Evolutionary conservation across 2,329 filamentous ascomycete species (phyloP), one percentile per base, ranked within the genome.

Genomic region (Colletotrichum endophyticum): DNA sequence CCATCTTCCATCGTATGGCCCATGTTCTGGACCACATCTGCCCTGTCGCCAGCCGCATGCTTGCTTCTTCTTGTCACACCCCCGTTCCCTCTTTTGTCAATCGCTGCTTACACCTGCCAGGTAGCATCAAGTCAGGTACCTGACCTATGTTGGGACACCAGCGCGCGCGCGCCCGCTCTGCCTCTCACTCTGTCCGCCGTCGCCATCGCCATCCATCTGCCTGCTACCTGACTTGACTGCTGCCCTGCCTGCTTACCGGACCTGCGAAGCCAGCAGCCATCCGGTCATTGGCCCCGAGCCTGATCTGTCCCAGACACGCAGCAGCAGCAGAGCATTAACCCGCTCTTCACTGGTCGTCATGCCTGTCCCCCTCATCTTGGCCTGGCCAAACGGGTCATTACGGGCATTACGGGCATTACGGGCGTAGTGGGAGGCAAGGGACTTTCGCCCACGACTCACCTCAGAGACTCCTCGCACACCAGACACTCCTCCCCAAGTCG

Each of bases 391-490:
- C 59, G 56, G 57, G 27, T 64, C 13, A 7, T 25, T 73, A 73
- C 73, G 73, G 70, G 73, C 73, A 7, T 25, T 73, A 73, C 73
- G 73, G 70, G 73, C 73, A 71, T 76, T 76, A 76, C 73, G 73
- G 70, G 73, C 73, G 70, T 76, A 76, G 36, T 36, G 22, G 25
- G 73, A 76, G 70, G 73, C 70, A 76, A 76, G 73, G 70, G 73
- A 76, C 70, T 64, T 61, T n/a, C 9, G 57, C 70, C 19, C 57
- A 49, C 69, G 63, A 61, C 70, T 73, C 64, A 66, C 11, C 27
- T 19, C 19, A 64, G 61, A 44, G 36, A 28, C 44, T 53, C 63
- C 63, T 49, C 63, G 28, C 63, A 66, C 63, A 64, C 34, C 62
- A 39, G 22, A 28, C 62, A 64, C 62, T 64, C 62, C 34, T 53